These are phyloP conservation scores for Carex parvula DNA, from an alignment of 176 grass and related monocot species.

Conservation along the genomic window DNA sequence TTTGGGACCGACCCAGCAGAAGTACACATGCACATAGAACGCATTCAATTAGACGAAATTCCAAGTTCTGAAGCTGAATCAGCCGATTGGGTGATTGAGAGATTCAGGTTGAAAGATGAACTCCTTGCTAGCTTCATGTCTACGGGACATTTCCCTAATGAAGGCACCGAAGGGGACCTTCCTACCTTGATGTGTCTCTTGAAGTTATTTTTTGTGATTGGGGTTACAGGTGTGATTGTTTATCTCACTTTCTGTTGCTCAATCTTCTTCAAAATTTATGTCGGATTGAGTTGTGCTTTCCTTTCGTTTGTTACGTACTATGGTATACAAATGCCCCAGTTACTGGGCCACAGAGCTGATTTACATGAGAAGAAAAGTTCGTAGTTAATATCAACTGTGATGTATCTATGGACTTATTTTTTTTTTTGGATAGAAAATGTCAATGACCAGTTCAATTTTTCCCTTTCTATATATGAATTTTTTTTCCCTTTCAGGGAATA, in stretches of 20 bases:
- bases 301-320: constrained; percentile 61
- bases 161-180: constrained; percentile 69
- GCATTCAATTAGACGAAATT: constrained; percentile 47
- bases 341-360: constrained; percentile 23
- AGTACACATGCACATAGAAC: constrained; percentile 68
- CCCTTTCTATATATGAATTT: constrained; percentile 5
- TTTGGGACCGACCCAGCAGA: constrained; percentile 77
- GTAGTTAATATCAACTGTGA: constrained; percentile 28
- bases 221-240: constrained; percentile 33
- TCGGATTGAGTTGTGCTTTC: constrained; percentile 46
- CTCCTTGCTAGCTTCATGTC: constrained; percentile 49
- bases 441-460: neutral
- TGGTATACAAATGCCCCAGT: constrained; percentile 44
- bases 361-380: constrained; percentile 38
- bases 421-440: constrained; percentile 7
- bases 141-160: constrained; percentile 55
- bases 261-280: constrained; percentile 75
- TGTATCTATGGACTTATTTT: neutral
- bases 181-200: constrained; percentile 46
- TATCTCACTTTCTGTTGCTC: constrained; percentile 67
- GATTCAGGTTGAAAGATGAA: constrained; percentile 73
- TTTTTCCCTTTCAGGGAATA: neutral
- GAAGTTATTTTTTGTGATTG: constrained; percentile 46
- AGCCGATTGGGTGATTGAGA: constrained; percentile 54
- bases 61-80: constrained; percentile 58